Percentiles rank a stretch among this genome's conserved stretches.
phyloP scores from a whole-genome alignment of 805 yeast species.

The Metschnikowia dekortorum region DNA sequence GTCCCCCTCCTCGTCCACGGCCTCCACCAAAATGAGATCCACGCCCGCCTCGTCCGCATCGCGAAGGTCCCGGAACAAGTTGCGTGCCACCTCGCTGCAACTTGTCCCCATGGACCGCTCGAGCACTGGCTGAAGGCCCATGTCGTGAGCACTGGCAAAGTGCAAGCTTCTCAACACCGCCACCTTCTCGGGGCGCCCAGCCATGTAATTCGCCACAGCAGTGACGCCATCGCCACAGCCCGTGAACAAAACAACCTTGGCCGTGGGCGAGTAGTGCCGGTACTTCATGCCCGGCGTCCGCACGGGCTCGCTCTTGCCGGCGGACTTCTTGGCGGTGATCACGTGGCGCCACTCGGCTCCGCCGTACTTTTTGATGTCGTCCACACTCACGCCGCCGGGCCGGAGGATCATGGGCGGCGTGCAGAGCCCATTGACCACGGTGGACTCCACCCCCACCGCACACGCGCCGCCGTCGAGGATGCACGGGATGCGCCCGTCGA shows the following conservation, averaged over 20 bases:
- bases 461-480: conserved; percentile 91
- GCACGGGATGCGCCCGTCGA: conserved; percentile 73
- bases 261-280: conserved; percentile 89
- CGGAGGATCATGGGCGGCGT: conserved; percentile 82
- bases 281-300: conserved; percentile 98
- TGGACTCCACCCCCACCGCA: conserved; percentile 86
- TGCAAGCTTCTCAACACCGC: conserved; percentile 49
- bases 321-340: conserved; percentile 59
- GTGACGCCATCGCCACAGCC: conserved; percentile 43
- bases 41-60: conserved; percentile 68
- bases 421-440: conserved; percentile 87
- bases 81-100: conserved; percentile 65
- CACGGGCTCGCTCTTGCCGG: conserved; percentile 62
- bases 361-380: conserved; percentile 61
- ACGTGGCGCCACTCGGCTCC: conserved; percentile 67
- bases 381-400: conserved; percentile 91
- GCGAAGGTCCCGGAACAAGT: conserved; percentile 67
- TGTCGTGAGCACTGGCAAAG: conserved; percentile 25
- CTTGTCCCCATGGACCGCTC: conserved; percentile 41
- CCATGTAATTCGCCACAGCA: conserved; percentile 28
- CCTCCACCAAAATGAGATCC: conserved; percentile 78
- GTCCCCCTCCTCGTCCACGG: conserved; percentile 66
- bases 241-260: conserved; percentile 67
- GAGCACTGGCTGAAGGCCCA: conserved; percentile 13
- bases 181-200: conserved; percentile 25